Conservation (phyloP, 257 asterid genomes). For the Parsonsia alboflavescens region DNA sequence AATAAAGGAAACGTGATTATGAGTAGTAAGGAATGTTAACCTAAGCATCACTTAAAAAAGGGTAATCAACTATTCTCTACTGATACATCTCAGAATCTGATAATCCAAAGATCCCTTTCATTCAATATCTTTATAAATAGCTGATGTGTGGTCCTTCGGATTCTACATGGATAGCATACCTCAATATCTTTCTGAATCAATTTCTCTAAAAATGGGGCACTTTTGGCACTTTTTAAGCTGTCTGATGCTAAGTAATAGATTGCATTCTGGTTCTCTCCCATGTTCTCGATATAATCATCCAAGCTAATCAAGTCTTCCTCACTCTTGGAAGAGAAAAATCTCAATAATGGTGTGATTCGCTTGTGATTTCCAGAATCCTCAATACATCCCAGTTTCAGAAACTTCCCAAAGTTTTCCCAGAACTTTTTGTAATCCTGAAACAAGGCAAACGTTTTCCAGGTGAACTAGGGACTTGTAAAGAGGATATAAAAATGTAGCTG, state of each 20-base stretch:
- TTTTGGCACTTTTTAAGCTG: conserved; percentile 91
- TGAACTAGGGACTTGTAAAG: not conserved
- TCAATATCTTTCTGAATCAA: conserved; percentile 85
- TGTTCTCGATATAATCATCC: conserved; percentile 89
- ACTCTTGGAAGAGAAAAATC: conserved; percentile 86
- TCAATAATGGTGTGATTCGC: conserved; percentile 69
- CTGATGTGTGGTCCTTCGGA: not conserved
- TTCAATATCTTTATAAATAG: not conserved
- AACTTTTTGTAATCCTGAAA: conserved; percentile 88
- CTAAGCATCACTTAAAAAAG: not conserved
- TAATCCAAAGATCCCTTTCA: not conserved
- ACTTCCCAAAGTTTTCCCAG: conserved; percentile 98
- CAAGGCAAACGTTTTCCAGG: conserved; percentile 10
- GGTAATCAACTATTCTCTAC: not conserved
- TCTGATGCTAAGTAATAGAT: conserved; percentile 92
- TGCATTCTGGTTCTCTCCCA: conserved; percentile 91
- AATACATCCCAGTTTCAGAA: conserved; percentile 87
- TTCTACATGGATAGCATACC: conserved; percentile 36
- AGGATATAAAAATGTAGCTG: not conserved
- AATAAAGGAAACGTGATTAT: too few relatives aligned
- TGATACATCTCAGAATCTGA: not conserved
- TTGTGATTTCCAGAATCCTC: conserved; percentile 98
- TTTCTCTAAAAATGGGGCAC: conserved; percentile 96
- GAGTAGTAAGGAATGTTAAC: not conserved
- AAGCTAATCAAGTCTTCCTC: conserved; percentile 87